Evolutionary conservation across 768 basidiomycete species (phyloP).

Genomic region (Hydnomerulius pinastri): DNA sequence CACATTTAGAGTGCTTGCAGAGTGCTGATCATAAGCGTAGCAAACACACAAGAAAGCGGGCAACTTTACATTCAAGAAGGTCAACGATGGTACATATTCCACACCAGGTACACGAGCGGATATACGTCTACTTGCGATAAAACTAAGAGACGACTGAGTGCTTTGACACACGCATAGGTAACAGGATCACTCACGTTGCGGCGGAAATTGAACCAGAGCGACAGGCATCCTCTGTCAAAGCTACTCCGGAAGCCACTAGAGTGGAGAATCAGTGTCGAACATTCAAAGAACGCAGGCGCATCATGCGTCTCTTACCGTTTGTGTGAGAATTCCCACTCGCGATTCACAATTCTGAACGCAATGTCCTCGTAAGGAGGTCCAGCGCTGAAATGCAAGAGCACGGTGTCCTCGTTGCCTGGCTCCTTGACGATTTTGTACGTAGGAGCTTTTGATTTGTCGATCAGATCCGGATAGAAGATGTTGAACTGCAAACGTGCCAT

Average conservation of each 20-base stretch:
- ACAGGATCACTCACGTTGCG: slow-evolving; percentile 67
- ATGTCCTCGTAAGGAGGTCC: slow-evolving; percentile 99
- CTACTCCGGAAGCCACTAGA: slow-evolving; percentile 91
- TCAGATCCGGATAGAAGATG: slow-evolving; percentile 98
- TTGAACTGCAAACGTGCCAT: slow-evolving; percentile 62
- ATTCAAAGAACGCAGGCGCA: slow-evolving; percentile 9
- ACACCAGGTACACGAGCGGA: slow-evolving; percentile 17
- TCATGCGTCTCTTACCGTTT: slow-evolving; percentile 62
- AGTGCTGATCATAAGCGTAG: slow-evolving; percentile 20
- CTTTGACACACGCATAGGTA: slow-evolving; percentile 10
- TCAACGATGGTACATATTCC: slow-evolving; percentile 20
- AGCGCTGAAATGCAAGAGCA: slow-evolving; percentile 89
- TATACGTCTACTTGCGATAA: slow-evolving; percentile 67
- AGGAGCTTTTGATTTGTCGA: slow-evolving; percentile 96
- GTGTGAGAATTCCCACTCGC: slow-evolving; percentile 98
- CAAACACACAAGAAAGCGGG: slow-evolving; percentile 8
- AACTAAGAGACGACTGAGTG: slow-evolving; percentile 49
- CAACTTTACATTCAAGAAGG: slow-evolving; percentile 32
- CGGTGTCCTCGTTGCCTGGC: slow-evolving; percentile 93
- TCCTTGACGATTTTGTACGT: slow-evolving; percentile 96
- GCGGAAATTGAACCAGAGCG: slow-evolving; percentile 95
- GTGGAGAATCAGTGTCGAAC: slow-evolving; percentile 13
- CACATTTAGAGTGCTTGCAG: neutral
- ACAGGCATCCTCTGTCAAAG: slow-evolving; percentile 95
- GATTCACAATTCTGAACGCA: slow-evolving; percentile 95